Evolutionary conservation across 2,329 filamentous ascomycete genomes (phyloP).

Genomic region (Zalaria obscura): DNA sequence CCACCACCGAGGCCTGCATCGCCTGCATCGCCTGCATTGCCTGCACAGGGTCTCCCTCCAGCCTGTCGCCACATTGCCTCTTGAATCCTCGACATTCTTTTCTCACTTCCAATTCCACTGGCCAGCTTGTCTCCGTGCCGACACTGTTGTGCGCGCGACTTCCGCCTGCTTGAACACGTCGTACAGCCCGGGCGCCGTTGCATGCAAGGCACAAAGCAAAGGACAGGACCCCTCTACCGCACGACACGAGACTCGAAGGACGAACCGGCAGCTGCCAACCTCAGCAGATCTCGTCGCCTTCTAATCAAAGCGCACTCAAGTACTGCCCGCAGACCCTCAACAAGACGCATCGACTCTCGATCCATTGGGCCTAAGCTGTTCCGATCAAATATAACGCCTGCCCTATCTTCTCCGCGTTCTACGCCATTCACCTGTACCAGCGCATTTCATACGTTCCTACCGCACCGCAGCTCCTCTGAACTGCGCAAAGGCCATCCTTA

Average conservation of each 20-base stretch:
- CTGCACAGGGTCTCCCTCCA: too few relatives aligned
- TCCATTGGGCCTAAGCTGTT: not conserved
- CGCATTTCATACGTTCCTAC: not conserved
- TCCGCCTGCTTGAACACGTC: conserved; percentile 1
- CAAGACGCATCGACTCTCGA: not conserved
- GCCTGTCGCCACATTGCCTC: too few relatives aligned
- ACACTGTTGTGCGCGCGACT: not conserved
- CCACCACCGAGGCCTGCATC: too few relatives aligned
- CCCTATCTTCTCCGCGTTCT: conserved; percentile 1
- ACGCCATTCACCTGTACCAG: not conserved
- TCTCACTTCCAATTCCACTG: too few relatives aligned
- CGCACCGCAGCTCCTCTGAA: not conserved
- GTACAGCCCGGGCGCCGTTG: conserved; percentile 4
- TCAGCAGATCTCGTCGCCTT: conserved; percentile 2
- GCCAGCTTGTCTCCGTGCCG: too few relatives aligned
- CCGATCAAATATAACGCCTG: too few relatives aligned
- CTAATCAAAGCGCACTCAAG: not conserved
- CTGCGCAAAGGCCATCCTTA: not conserved
- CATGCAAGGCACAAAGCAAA: conserved; percentile 8
- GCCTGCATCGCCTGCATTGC: too few relatives aligned
- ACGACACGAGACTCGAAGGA: conserved; percentile 6
- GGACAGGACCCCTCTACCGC: conserved; percentile 6
- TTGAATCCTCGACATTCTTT: too few relatives aligned
- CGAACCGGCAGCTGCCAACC: conserved; percentile 1
- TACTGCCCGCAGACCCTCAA: not conserved